phyloP scores from a whole-genome alignment of 2,329 filamentous ascomycete species.

The Hymenoscyphus scutula region DNA sequence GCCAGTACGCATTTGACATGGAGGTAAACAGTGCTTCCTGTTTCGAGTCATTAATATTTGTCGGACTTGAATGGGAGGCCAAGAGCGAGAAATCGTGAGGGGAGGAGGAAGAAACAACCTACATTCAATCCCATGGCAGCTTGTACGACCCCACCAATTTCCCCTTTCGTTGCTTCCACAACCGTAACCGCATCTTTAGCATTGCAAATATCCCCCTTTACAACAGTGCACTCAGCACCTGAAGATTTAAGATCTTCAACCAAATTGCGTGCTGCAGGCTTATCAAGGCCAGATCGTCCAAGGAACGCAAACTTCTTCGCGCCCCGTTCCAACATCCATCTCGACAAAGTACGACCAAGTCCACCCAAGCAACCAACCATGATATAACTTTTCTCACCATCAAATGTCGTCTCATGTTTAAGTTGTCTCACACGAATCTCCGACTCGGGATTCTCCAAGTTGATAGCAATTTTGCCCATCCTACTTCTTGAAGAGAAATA shows the following conservation, averaged over 20 bases:
- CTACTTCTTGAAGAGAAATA: slow-evolving; percentile 14
- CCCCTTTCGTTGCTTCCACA: neutral
- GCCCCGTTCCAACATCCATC: slow-evolving; percentile 21
- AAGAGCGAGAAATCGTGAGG: no score
- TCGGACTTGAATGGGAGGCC: no score
- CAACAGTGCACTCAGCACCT: slow-evolving; percentile 23
- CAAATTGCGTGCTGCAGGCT: slow-evolving; percentile 27
- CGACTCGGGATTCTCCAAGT: slow-evolving; percentile 6
- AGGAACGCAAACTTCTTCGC: slow-evolving; percentile 19
- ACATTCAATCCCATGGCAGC: slow-evolving; percentile 28
- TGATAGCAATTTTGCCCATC: slow-evolving; percentile 18
- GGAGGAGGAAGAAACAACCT: neutral
- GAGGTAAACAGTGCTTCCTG: slow-evolving; percentile 8
- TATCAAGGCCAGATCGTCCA: slow-evolving; percentile 14
- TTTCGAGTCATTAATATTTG: neutral
- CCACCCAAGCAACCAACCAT: slow-evolving; percentile 21
- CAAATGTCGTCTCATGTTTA: slow-evolving; percentile 8
- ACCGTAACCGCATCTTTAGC: slow-evolving; percentile 9
- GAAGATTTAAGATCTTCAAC: slow-evolving; percentile 18
- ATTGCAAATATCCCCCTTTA: slow-evolving; percentile 10
- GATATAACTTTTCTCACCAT: slow-evolving; percentile 15
- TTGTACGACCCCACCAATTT: slow-evolving; percentile 25
- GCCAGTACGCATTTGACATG: slow-evolving; percentile 10
- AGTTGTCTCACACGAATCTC: slow-evolving; percentile 3
- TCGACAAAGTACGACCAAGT: slow-evolving; percentile 18